Percentiles rank a stretch among this genome's conserved stretches.
Conservation (phyloP, 805 yeast species). For the Isabelozyma rhagii region DNA sequence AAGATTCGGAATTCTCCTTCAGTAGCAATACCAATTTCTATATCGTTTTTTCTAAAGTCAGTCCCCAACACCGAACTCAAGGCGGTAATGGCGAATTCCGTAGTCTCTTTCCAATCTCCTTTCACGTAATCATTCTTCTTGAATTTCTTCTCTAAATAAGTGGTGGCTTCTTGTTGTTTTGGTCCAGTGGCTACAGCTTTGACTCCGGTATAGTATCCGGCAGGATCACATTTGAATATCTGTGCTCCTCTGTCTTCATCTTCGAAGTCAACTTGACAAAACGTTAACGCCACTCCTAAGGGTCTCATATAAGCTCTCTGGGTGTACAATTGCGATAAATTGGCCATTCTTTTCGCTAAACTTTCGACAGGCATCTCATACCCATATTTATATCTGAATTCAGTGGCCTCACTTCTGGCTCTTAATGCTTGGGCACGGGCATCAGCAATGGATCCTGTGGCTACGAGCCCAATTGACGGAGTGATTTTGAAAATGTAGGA, state of each 20-base stretch:
- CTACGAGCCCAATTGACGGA: slow-evolving; percentile 78
- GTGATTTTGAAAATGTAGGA: slow-evolving; percentile 83
- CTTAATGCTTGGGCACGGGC: slow-evolving; percentile 87
- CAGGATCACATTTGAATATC: slow-evolving; percentile 92
- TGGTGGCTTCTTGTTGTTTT: slow-evolving; percentile 92
- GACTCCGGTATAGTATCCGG: slow-evolving; percentile 89
- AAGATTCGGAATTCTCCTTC: slow-evolving; percentile 68
- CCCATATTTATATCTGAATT: slow-evolving; percentile 90
- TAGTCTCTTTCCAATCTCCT: slow-evolving; percentile 87
- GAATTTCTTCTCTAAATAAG: slow-evolving; percentile 84
- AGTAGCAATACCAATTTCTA: slow-evolving; percentile 89
- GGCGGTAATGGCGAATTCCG: slow-evolving; percentile 84
- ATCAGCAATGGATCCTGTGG: slow-evolving; percentile 95
- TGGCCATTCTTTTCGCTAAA: slow-evolving; percentile 92
- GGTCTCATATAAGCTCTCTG: slow-evolving; percentile 99
- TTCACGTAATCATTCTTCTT: slow-evolving; percentile 64
- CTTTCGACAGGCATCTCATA: slow-evolving; percentile 96
- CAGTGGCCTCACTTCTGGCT: slow-evolving; percentile 95
- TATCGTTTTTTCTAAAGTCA: slow-evolving; percentile 89
- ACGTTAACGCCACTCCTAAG: slow-evolving; percentile 87
- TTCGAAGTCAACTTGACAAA: slow-evolving; percentile 60
- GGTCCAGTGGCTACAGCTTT: slow-evolving; percentile 96
- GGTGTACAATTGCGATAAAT: slow-evolving; percentile 90
- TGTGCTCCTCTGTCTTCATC: slow-evolving; percentile 91
- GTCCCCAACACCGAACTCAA: slow-evolving; percentile 85